phyloP scores from a whole-genome alignment of 345 rosid species.

The Bretschneidera sinensis region DNA sequence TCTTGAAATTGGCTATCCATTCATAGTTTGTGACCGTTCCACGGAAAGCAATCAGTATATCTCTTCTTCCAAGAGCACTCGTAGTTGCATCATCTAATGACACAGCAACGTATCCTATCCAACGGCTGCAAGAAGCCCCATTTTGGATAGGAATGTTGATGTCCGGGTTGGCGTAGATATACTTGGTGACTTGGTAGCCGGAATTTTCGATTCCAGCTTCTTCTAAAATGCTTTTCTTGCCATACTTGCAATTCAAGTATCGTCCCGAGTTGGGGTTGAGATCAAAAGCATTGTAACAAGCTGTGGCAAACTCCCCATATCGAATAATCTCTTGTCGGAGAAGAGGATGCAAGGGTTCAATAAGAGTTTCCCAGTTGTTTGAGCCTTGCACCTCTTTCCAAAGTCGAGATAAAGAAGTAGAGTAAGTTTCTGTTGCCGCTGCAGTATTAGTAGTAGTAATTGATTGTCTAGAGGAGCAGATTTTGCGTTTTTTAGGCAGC shows the following conservation, averaged over 20 bases:
- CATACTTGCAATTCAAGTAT: slow-evolving; percentile 72
- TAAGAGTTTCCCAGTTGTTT: slow-evolving; percentile 69
- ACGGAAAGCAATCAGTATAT: slow-evolving; percentile 62
- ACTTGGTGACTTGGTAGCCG: slow-evolving; percentile 73
- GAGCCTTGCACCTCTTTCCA: slow-evolving; percentile 85
- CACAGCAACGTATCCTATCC: slow-evolving; percentile 79
- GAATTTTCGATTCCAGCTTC: slow-evolving; percentile 50
- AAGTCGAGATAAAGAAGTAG: slow-evolving; percentile 22
- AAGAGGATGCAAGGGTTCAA: slow-evolving; percentile 74
- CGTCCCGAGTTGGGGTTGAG: slow-evolving; percentile 63
- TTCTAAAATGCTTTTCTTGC: slow-evolving; percentile 48
- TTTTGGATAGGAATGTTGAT: slow-evolving; percentile 55
- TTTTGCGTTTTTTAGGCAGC: no score
- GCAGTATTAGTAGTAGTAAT: neutral
- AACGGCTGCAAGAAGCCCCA: slow-evolving; percentile 45
- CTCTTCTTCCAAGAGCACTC: slow-evolving; percentile 76
- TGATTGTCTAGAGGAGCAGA: neutral
- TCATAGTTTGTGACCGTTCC: slow-evolving; percentile 80
- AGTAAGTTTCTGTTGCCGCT: neutral
- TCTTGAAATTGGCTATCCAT: slow-evolving; percentile 78
- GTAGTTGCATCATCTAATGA: slow-evolving; percentile 41
- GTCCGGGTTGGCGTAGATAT: slow-evolving; percentile 81
- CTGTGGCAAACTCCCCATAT: slow-evolving; percentile 60
- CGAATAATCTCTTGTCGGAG: slow-evolving; percentile 75
- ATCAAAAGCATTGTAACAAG: slow-evolving; percentile 81